These are phyloP conservation scores for Prunus davidiana DNA, from an alignment of 306 rosid genomes.

Conservation along the genomic window DNA sequence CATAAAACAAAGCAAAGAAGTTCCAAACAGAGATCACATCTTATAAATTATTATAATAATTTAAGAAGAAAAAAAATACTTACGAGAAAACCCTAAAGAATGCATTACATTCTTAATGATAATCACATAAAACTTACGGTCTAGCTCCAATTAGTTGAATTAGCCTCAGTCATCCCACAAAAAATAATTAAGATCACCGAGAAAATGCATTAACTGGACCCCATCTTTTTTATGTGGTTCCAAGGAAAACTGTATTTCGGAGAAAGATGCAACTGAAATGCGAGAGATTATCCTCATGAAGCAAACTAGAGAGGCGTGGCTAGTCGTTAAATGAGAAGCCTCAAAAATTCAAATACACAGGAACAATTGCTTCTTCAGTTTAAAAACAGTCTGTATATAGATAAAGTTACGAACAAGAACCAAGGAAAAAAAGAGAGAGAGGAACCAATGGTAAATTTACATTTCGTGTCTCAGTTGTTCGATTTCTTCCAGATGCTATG, in stretches of 20 bases:
- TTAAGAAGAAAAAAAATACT: not conserved
- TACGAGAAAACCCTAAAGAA: not conserved
- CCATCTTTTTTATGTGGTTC: not conserved
- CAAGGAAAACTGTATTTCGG: not conserved
- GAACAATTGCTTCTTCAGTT: not conserved
- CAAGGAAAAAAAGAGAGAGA: not conserved
- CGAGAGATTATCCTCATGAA: not conserved
- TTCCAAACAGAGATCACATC: not conserved
- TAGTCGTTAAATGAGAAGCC: not conserved
- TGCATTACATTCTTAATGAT: not conserved
- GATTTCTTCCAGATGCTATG: conserved; percentile 81
- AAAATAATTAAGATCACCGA: not conserved
- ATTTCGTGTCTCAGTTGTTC: conserved; percentile 77
- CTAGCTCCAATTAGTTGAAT: too few species aligned
- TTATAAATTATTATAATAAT: not conserved
- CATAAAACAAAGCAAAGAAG: not conserved
- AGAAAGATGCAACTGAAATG: not conserved
- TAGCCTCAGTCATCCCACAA: too few species aligned
- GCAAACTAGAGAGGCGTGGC: not conserved
- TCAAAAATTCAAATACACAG: not conserved
- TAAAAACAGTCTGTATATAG: not conserved
- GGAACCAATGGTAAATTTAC: conserved; percentile 38
- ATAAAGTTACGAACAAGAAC: not conserved
- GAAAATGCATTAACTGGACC: not conserved
- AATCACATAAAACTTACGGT: too few species aligned